Evolutionary conservation across 306 rosid genomes (phyloP).

Genomic region (Herpetospermum pedunculosum): DNA sequence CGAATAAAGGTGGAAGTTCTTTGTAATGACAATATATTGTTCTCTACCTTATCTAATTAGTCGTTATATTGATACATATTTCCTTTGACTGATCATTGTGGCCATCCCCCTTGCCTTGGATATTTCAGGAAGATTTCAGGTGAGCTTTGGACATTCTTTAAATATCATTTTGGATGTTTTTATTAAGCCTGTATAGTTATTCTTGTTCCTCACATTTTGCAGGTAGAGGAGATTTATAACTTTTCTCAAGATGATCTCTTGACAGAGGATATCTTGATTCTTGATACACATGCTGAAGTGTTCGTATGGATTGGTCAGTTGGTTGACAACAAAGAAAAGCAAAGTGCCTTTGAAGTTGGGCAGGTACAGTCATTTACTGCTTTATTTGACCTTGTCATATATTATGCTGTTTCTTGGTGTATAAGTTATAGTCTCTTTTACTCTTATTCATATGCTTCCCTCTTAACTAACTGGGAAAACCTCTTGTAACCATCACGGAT

Average conservation of each 20-base stretch:
- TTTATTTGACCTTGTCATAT: no score
- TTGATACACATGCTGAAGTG: constrained; percentile 75
- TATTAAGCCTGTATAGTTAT: not conserved
- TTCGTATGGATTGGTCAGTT: constrained; percentile 90
- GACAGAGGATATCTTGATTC: constrained; percentile 83
- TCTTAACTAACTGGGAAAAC: no score
- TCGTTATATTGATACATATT: constrained; percentile 9
- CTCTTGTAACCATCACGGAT: no score
- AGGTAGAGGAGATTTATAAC: constrained; percentile 82
- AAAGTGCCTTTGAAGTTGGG: constrained; percentile 64
- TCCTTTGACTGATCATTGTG: constrained; percentile 31
- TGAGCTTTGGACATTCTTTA: constrained; percentile 21
- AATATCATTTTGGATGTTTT: not conserved
- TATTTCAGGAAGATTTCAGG: constrained; percentile 83
- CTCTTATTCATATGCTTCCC: no score
- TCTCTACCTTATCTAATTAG: not conserved
- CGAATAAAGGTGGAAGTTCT: constrained; percentile 54
- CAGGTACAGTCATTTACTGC: no score
- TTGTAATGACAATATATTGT: not conserved
- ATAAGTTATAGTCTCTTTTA: no score
- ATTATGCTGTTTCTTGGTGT: no score
- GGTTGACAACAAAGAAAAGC: constrained; percentile 51
- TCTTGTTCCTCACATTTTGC: constrained; percentile 17
- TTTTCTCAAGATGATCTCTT: constrained; percentile 95
- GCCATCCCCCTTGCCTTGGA: constrained; percentile 20